Conservation (phyloP, 495 filamentous ascomycete genomes). For the Lepidopterella palustris region DNA sequence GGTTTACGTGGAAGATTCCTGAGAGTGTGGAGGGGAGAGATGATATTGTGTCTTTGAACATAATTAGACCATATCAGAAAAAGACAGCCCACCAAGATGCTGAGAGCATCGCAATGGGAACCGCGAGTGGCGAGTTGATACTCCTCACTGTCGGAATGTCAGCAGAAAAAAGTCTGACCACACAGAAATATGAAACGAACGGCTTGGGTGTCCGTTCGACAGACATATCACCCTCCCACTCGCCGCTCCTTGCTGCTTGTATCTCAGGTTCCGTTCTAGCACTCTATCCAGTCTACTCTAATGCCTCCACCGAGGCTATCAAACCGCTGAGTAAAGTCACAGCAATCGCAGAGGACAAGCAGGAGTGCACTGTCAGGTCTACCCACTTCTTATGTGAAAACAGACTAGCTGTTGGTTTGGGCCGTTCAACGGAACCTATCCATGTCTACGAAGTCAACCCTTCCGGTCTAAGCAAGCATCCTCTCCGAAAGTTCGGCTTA, state of each 20-base stretch:
- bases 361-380: constrained; percentile 43
- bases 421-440: constrained; percentile 42
- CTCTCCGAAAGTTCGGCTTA: constrained; percentile 32
- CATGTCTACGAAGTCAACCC: constrained; percentile 45
- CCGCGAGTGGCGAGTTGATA: constrained; percentile 42
- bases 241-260: constrained; percentile 28
- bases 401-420: constrained; percentile 47
- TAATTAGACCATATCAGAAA: constrained; percentile 43
- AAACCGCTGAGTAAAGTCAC: constrained; percentile 39
- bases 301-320: constrained; percentile 25
- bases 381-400: constrained; percentile 45
- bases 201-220: constrained; percentile 13
- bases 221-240: constrained; percentile 20
- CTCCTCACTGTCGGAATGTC: constrained; percentile 24
- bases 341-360: constrained; percentile 23
- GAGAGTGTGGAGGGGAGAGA: constrained; percentile 51
- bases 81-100: constrained; percentile 30
- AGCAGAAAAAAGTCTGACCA: constrained; percentile 6
- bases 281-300: constrained; percentile 40
- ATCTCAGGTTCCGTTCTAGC: constrained; percentile 26
- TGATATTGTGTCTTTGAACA: constrained; percentile 54
- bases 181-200: constrained; percentile 22
- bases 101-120: constrained; percentile 40
- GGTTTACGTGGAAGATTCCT: constrained; percentile 49
- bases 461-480: constrained; percentile 36